Evolutionary conservation across 2,329 filamentous ascomycete species (phyloP).

Genomic region (Diaporthe destruens): DNA sequence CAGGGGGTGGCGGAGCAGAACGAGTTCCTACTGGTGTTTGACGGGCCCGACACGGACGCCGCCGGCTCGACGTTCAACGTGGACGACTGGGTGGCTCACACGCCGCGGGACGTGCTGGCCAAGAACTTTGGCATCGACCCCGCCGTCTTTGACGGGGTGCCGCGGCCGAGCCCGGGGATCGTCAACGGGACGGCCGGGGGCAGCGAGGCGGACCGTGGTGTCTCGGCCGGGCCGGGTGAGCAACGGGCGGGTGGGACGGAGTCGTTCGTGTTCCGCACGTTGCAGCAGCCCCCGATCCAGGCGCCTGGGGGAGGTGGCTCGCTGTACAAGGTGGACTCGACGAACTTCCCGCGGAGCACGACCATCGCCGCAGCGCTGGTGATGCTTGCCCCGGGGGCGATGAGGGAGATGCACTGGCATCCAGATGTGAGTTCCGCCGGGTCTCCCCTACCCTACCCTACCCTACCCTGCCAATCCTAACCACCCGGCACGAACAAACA

Average conservation of each 20-base stretch:
- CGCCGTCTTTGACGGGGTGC: constrained; percentile 70
- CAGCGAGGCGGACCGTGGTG: constrained; percentile 52
- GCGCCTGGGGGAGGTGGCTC: constrained; percentile 73
- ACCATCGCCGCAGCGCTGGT: constrained; percentile 76
- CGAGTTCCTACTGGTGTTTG: constrained; percentile 70
- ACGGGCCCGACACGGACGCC: constrained; percentile 29
- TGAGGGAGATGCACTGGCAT: constrained; percentile 79
- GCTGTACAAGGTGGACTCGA: constrained; percentile 74
- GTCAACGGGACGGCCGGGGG: constrained; percentile 66
- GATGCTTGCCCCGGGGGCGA: constrained; percentile 70
- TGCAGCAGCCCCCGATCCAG: constrained; percentile 66
- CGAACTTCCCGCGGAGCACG: constrained; percentile 74
- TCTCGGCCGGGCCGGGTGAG: constrained; percentile 58
- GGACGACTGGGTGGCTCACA: constrained; percentile 78
- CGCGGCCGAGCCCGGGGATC: constrained; percentile 72
- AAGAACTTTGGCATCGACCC: constrained; percentile 77
- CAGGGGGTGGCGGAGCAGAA: constrained; percentile 76
- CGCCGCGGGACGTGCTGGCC: constrained; percentile 71
- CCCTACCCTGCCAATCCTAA: too few relatives aligned
- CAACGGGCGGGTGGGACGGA: constrained; percentile 64
- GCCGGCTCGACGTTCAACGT: constrained; percentile 78
- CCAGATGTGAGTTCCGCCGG: constrained; percentile 65
- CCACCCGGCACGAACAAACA: neutral
- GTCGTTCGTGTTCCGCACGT: constrained; percentile 72
- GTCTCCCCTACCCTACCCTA: neutral